Percentiles rank a stretch among this genome's conserved stretches.
These are phyloP conservation scores for Musa schizocarpa DNA, from an alignment of 176 grass and related monocot genomes.

Conservation along the genomic window DNA sequence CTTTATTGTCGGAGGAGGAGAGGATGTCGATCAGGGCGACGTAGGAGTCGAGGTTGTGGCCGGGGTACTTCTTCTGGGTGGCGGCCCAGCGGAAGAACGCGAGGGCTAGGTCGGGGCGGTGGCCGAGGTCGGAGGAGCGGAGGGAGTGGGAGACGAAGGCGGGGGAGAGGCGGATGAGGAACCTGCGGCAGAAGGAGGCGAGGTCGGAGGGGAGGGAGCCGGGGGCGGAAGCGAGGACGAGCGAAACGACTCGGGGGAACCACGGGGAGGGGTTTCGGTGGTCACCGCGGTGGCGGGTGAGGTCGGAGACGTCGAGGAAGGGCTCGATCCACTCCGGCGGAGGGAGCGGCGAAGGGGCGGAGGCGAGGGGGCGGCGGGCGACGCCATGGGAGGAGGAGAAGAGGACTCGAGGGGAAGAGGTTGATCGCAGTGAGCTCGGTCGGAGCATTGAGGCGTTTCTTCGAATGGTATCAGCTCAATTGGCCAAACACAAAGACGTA, in stretches of 20 bases:
- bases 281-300: constrained; percentile 17
- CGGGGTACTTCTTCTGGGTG: constrained; percentile 32
- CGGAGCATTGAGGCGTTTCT: not conserved
- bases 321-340: constrained; percentile 68
- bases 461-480: not conserved
- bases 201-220: constrained; percentile 52
- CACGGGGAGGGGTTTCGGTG: constrained; percentile 44
- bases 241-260: constrained; percentile 54
- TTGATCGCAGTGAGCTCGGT: too few relatives aligned
- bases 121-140: constrained; percentile 36
- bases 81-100: constrained; percentile 58
- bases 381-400: not conserved
- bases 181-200: constrained; percentile 55
- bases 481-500: not conserved
- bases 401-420: not conserved
- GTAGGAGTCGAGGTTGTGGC: constrained; percentile 47
- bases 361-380: not conserved
- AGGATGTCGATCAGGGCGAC: constrained; percentile 60
- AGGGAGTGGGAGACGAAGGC: constrained; percentile 51
- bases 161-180: constrained; percentile 63
- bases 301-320: constrained; percentile 46
- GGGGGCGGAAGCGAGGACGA: constrained; percentile 47
- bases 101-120: constrained; percentile 39
- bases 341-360: not conserved
- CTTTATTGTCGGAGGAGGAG: constrained; percentile 15